phyloP scores from a whole-genome alignment of 2,329 filamentous ascomycete genomes.

The Aspergillus sp. region DNA sequence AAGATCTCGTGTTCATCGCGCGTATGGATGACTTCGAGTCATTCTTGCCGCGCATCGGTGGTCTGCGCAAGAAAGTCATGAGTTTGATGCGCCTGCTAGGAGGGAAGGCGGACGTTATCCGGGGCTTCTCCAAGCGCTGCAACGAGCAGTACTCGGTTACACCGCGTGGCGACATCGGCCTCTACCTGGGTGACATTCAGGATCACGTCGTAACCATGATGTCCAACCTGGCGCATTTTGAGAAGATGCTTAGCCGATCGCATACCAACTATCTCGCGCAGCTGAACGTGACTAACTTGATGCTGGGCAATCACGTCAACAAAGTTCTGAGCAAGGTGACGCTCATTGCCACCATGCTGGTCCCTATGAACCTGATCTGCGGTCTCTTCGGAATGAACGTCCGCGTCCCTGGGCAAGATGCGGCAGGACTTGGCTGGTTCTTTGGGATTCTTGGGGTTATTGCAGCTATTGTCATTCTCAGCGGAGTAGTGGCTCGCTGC shows the following conservation, averaged over 20 bases:
- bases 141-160: conserved; percentile 97
- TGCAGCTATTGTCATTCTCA: conserved; percentile 42
- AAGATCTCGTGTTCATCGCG: conserved; percentile 92
- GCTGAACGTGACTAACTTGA: conserved; percentile 86
- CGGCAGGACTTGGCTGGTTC: conserved; percentile 47
- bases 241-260: conserved; percentile 92
- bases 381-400: conserved; percentile 57
- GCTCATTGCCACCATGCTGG: conserved; percentile 88
- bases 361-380: conserved; percentile 90
- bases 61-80: conserved; percentile 92
- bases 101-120: conserved; percentile 97
- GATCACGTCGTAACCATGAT: conserved; percentile 99
- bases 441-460: conserved; percentile 53
- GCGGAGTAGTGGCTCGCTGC: conserved; percentile 42
- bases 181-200: conserved; percentile 96
- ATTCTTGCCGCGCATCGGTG: conserved; percentile 85
- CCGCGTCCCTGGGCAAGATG: conserved; percentile 44
- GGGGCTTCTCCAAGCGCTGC: conserved; percentile 96
- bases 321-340: conserved; percentile 92
- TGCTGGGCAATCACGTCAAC: conserved; percentile 85
- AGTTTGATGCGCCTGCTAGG: conserved; percentile 87
- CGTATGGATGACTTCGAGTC: conserved; percentile 84
- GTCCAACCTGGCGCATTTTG: conserved; percentile 90
- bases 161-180: conserved; percentile 90
- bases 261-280: conserved; percentile 97